These are phyloP conservation scores for Fusarium ramigenum DNA, from an alignment of 2,329 filamentous ascomycete genomes.

Conservation along the genomic window DNA sequence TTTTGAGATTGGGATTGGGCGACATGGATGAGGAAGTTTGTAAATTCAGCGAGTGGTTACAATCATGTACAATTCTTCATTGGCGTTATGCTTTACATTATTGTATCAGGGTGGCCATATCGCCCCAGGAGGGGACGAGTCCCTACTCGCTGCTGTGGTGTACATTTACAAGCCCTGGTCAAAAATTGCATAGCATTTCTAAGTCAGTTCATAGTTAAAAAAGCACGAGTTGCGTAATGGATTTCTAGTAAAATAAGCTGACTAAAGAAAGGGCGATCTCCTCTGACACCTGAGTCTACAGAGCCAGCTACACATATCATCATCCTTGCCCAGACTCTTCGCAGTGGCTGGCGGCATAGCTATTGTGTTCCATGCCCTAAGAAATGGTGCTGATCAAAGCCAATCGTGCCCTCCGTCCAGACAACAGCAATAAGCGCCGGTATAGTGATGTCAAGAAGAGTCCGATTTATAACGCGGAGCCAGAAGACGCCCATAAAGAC, in stretches of 20 bases:
- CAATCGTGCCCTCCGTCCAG: conserved; percentile 4
- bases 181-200: background rate
- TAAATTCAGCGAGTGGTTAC: background rate
- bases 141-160: background rate
- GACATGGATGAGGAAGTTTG: background rate
- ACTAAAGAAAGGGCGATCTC: conserved; percentile 38
- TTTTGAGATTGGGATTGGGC: background rate
- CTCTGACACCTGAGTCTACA: conserved; percentile 42
- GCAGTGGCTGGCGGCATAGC: background rate
- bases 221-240: conserved; percentile 24
- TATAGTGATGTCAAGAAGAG: conserved; percentile 17
- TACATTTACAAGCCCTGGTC: background rate
- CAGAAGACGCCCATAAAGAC: conserved; percentile 10
- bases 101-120: background rate
- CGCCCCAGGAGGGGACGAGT: background rate
- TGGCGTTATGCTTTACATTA: background rate
- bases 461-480: conserved; percentile 3
- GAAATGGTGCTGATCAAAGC: conserved; percentile 1
- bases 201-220: background rate
- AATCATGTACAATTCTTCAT: background rate
- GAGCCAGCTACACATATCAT: conserved; percentile 34
- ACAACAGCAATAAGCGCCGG: conserved; percentile 8
- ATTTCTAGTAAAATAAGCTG: conserved; percentile 34
- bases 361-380: background rate
- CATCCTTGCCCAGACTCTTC: conserved; percentile 2